A percentile compares a stretch with the other conserved stretches of the same genome.
These are phyloP conservation scores for Rubia balearica DNA, from an alignment of 305 asterid species.

Conservation along the genomic window DNA sequence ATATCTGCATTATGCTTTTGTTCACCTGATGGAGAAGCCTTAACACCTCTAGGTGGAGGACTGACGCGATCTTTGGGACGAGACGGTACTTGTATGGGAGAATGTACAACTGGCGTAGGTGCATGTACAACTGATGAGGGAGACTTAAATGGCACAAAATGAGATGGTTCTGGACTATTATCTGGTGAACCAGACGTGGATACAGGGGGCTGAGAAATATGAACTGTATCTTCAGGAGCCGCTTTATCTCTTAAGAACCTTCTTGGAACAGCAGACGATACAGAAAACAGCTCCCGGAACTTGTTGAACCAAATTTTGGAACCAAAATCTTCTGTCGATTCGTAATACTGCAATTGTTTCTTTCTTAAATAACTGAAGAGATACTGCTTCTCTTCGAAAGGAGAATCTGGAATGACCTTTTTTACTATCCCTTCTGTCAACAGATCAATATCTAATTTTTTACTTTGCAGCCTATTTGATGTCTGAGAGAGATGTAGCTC, in stretches of 20 bases:
- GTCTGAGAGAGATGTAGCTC: slow-evolving; percentile 21
- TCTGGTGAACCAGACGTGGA: slow-evolving; percentile 19
- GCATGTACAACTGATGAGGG: slow-evolving; percentile 23
- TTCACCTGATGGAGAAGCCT: neutral
- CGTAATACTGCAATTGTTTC: slow-evolving; percentile 19
- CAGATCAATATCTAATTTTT: slow-evolving; percentile 26
- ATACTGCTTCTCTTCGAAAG: slow-evolving; percentile 27
- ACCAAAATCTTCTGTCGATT: slow-evolving; percentile 13
- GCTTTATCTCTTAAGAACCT: slow-evolving; percentile 42
- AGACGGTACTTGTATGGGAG: slow-evolving; percentile 14
- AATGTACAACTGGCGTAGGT: slow-evolving; percentile 20
- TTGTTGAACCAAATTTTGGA: slow-evolving; percentile 15
- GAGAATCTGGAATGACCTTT: slow-evolving; percentile 30
- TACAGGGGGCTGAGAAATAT: slow-evolving; percentile 24
- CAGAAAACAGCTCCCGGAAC: slow-evolving; percentile 29
- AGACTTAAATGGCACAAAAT: slow-evolving; percentile 20
- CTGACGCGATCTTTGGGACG: slow-evolving; percentile 14
- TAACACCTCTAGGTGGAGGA: neutral
- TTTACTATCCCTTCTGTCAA: slow-evolving; percentile 27
- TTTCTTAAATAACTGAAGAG: slow-evolving; percentile 35
- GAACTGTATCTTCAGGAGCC: neutral
- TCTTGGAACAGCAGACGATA: slow-evolving; percentile 42
- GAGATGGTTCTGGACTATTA: slow-evolving; percentile 21
- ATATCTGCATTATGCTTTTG: slow-evolving; percentile 15
- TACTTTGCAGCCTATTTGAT: slow-evolving; percentile 9